Conservation (phyloP, 768 basidiomycete genomes). For the Polyporus arcularius region DNA sequence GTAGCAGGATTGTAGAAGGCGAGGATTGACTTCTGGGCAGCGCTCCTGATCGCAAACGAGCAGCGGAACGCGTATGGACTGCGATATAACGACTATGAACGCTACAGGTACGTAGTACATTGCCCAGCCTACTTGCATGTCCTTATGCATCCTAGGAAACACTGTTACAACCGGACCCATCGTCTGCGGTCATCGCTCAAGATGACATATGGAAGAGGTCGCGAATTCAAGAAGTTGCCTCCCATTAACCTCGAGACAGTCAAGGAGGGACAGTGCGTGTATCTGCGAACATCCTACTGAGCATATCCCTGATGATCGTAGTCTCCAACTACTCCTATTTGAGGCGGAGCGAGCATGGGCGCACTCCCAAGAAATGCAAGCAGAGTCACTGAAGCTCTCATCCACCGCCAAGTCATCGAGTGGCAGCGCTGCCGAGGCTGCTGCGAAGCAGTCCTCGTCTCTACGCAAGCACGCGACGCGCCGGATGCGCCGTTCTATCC, state of each 20-base stretch:
- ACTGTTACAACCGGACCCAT: slow-evolving; percentile 90
- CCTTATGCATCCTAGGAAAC: slow-evolving; percentile 57
- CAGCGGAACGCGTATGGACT: slow-evolving; percentile 90
- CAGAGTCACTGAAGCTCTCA: slow-evolving; percentile 50
- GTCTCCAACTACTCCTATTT: slow-evolving; percentile 82
- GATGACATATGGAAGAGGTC: slow-evolving; percentile 85
- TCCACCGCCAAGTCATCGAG: slow-evolving; percentile 34
- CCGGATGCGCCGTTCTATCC: slow-evolving; percentile 76
- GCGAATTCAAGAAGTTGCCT: slow-evolving; percentile 86
- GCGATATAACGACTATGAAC: slow-evolving; percentile 83
- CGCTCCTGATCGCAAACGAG: slow-evolving; percentile 81
- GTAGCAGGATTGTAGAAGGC: neutral
- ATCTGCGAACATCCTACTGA: neutral
- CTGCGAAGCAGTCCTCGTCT: slow-evolving; percentile 47
- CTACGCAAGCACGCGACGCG: slow-evolving; percentile 76
- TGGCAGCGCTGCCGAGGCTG: slow-evolving; percentile 14
- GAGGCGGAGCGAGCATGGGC: slow-evolving; percentile 94
- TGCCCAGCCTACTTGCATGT: no score
- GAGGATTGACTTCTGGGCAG: slow-evolving; percentile 41
- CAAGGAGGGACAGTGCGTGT: slow-evolving; percentile 82
- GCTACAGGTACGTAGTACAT: slow-evolving; percentile 86
- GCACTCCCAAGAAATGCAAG: slow-evolving; percentile 77
- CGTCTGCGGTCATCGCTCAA: slow-evolving; percentile 82
- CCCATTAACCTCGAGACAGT: slow-evolving; percentile 65
- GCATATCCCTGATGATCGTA: slow-evolving; percentile 27